Conservation (phyloP, 164 flowering plant genomes). For the Liriodendron chinense region DNA sequence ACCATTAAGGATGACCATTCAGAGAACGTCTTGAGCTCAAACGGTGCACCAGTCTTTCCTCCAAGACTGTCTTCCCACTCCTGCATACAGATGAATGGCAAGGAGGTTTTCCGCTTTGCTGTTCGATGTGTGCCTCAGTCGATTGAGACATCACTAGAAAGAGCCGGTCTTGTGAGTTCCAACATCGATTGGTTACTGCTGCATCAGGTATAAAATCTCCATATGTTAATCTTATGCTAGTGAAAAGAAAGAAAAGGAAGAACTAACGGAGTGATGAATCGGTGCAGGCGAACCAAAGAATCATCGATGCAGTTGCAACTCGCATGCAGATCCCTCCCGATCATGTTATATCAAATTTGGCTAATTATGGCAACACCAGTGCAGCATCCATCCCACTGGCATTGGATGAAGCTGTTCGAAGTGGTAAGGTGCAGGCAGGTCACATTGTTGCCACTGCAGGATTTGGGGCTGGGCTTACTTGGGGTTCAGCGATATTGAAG, state of each 20-base stretch:
- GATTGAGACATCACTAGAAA: slow-evolving; percentile 63
- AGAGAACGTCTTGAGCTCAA: slow-evolving; percentile 39
- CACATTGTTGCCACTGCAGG: slow-evolving; percentile 74
- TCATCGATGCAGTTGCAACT: slow-evolving; percentile 78
- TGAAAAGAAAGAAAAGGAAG: neutral
- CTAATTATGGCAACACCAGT: slow-evolving; percentile 92
- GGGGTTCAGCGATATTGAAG: slow-evolving; percentile 88
- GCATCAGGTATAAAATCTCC: slow-evolving; percentile 69
- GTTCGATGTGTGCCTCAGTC: slow-evolving; percentile 79
- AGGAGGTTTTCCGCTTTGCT: slow-evolving; percentile 80
- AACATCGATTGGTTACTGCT: slow-evolving; percentile 87
- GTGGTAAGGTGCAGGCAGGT: slow-evolving; percentile 78
- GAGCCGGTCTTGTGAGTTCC: slow-evolving; percentile 62
- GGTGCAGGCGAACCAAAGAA: slow-evolving; percentile 94
- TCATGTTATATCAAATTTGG: slow-evolving; percentile 75
- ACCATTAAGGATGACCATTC: slow-evolving; percentile 29
- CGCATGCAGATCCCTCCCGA: slow-evolving; percentile 66
- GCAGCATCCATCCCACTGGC: slow-evolving; percentile 97
- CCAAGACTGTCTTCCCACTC: slow-evolving; percentile 60
- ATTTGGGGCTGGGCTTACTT: slow-evolving; percentile 93
- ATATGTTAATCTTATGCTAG: neutral
- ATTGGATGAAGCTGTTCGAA: slow-evolving; percentile 83
- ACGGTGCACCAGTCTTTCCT: slow-evolving; percentile 58
- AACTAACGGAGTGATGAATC: neutral
- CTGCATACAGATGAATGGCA: slow-evolving; percentile 87